Base-by-base conservation (phyloP, 164 flowering plant species). In the Tetracentron sinense region DNA sequence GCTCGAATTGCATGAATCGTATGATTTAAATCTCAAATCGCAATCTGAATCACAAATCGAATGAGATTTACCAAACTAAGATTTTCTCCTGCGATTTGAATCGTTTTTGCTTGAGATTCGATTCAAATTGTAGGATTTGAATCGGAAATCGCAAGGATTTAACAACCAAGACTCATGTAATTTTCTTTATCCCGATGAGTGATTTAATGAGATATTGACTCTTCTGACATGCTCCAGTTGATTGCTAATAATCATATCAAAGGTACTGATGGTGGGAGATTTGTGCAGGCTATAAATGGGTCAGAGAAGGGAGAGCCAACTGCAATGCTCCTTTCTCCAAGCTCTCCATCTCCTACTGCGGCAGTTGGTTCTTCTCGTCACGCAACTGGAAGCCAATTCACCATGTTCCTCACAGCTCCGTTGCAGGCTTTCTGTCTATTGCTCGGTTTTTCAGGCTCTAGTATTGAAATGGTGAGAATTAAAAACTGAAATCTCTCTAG, bases 401-500 rank as follows among this genome's bases (percentile, higher is more conserved):
- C 99, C 50, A 72, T 80, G 72, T 94, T 94, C 57, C 91, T 91
- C 35, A 84, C 96, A 19, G 81, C 90, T 69, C 99, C 99, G 10
- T 61, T 94, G 77, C 99, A 89, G 69, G 91, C 97, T 29, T 91
- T 94, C 60, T 84, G 89, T 70, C 69, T 78, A 44, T 63, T 94
- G 73, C 73, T 94, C 68, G 99, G 96, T 38, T 58, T 78, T 62
- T 72, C 89, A 35, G 83, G 85, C 55, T 76, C 91, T 54, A 86
- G 81, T 44, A 44, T 84, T 42, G 84, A 88, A 28, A 83, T 71
- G 95, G 99, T 90, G 38, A 38, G 75, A n/a, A n/a, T n/a, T 67
- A 33, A 12, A 7, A 48, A 4, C 21, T 2, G 5, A 12, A n/a
- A 22, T 31, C 11, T 17, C 8, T 25, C 31, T 52, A 16, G 28